phyloP scores from a whole-genome alignment of 495 filamentous ascomycete species.

The Choiromyces venosus region DNA sequence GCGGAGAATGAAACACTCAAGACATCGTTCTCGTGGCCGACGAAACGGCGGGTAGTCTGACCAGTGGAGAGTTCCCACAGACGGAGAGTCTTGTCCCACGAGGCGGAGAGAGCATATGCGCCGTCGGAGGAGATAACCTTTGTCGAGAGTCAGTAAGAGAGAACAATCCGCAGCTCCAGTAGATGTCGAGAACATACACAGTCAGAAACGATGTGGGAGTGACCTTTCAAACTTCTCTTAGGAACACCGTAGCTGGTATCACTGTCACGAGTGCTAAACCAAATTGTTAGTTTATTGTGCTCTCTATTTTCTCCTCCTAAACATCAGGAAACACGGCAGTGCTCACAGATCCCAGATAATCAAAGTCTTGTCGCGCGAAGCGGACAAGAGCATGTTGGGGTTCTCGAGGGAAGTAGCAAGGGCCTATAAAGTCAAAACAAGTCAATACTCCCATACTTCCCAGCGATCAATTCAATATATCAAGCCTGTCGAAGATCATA shows the following conservation, averaged over 20 bases:
- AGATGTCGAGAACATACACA: slow-evolving; percentile 64
- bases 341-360: slow-evolving; percentile 95
- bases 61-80: slow-evolving; percentile 98
- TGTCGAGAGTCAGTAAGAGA: slow-evolving; percentile 37
- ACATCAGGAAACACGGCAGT: slow-evolving; percentile 1
- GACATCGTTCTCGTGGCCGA: slow-evolving; percentile 98
- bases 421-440: slow-evolving; percentile 43
- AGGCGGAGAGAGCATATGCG: slow-evolving; percentile 97
- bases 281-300: slow-evolving; percentile 23
- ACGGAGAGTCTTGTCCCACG: slow-evolving; percentile 99
- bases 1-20: slow-evolving; percentile 99
- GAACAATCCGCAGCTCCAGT: slow-evolving; percentile 42
- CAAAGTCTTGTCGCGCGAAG: slow-evolving; percentile 92
- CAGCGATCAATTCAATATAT: not conserved
- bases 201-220: slow-evolving; percentile 99
- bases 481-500: slow-evolving; percentile 22
- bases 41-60: slow-evolving; percentile 93
- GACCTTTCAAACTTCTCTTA: slow-evolving; percentile 95
- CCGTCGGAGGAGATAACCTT: slow-evolving; percentile 99
- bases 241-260: slow-evolving; percentile 96
- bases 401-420: slow-evolving; percentile 99
- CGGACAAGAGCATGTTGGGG: slow-evolving; percentile 99
- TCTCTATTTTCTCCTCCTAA: not conserved
- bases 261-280: slow-evolving; percentile 65
- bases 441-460: not conserved